These are phyloP conservation scores for Excoecaria agallocha DNA, from an alignment of 345 rosid species.

Conservation along the genomic window DNA sequence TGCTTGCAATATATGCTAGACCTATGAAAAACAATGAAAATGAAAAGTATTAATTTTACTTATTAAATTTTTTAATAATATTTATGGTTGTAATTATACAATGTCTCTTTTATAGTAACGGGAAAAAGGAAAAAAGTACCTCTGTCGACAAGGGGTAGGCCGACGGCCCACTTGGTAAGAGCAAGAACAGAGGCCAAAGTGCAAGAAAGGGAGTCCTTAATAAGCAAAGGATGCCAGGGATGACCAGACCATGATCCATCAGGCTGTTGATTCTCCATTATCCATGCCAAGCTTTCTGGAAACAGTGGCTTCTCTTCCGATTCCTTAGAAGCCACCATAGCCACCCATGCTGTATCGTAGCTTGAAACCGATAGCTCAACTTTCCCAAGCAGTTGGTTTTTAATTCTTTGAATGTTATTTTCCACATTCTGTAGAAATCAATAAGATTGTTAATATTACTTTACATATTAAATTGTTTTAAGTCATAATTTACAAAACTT, in stretches of 20 bases:
- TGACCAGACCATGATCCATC: neutral
- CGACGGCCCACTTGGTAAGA: neutral
- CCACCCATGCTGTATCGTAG: constrained; percentile 5
- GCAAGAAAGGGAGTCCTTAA: constrained; percentile 6
- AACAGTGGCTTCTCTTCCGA: neutral
- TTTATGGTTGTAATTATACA: too few species aligned
- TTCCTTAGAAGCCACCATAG: neutral
- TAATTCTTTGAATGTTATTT: too few species aligned
- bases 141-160: neutral
- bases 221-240: neutral
- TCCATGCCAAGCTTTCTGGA: constrained; percentile 3
- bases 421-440: too few species aligned
- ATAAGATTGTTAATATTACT: too few species aligned
- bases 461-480: too few species aligned
- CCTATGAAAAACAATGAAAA: neutral
- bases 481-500: too few species aligned
- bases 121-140: too few species aligned
- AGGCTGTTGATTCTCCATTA: neutral
- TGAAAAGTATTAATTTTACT: too few species aligned
- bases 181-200: constrained; percentile 2
- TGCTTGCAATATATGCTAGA: neutral
- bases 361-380: neutral
- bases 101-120: too few species aligned
- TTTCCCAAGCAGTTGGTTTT: too few species aligned
- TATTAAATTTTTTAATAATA: too few species aligned